A percentile compares a stretch with the other conserved stretches of the same genome.
These are phyloP conservation scores for Chernovozyma sophiae-reginae DNA, from an alignment of 1,139 yeast genomes.

Conservation along the genomic window DNA sequence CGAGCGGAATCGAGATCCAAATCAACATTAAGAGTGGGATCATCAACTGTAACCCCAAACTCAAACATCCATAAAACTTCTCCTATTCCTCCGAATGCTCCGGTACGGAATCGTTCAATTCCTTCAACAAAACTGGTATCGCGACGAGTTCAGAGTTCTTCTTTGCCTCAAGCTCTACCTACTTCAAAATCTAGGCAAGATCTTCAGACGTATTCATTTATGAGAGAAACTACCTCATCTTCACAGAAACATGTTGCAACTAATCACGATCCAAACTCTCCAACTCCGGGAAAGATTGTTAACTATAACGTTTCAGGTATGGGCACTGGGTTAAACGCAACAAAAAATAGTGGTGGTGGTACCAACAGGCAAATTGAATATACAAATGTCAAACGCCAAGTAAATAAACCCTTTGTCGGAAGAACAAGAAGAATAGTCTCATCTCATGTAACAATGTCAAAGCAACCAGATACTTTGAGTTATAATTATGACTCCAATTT, in stretches of 20 bases:
- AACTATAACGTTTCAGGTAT: not conserved
- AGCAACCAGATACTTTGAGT: not conserved
- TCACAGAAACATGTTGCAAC: conserved; percentile 7
- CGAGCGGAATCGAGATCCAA: conserved; percentile 16
- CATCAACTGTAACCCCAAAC: conserved; percentile 6
- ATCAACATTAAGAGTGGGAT: conserved; percentile 8
- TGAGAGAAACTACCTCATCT: conserved; percentile 37
- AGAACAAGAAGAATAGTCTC: conserved; percentile 1
- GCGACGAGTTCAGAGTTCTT: conserved; percentile 11
- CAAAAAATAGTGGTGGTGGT: not conserved
- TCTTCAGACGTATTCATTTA: conserved; percentile 26
- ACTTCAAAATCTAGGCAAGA: conserved; percentile 10
- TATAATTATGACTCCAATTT: not conserved
- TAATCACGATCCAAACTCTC: not conserved
- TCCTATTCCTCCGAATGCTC: conserved; percentile 1
- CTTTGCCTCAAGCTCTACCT: conserved; percentile 11
- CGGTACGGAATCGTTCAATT: not conserved
- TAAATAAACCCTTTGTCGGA: not conserved
- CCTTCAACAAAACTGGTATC: conserved; percentile 3
- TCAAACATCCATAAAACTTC: not conserved
- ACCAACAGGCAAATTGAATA: not conserved
- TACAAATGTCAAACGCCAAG: not conserved
- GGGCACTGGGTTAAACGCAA: not conserved
- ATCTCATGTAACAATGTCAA: conserved; percentile 1
- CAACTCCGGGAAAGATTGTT: not conserved